A percentile compares a stretch with the other conserved stretches of the same genome.
phyloP scores from a whole-genome alignment of 768 basidiomycete species.

The Leccinum obscurum region DNA sequence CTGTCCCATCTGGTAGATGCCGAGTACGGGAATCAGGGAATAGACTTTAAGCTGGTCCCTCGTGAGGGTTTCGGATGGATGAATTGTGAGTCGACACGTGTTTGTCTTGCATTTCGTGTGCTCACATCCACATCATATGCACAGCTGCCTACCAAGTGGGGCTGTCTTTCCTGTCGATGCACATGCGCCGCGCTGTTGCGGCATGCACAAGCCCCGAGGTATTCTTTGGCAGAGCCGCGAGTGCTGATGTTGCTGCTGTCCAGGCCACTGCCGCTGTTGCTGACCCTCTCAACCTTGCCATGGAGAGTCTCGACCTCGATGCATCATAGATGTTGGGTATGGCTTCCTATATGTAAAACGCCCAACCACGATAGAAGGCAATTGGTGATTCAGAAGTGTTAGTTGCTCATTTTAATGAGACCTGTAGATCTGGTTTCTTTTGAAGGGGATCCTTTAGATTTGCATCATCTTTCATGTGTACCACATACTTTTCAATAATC shows the following conservation, averaged over 20 bases:
- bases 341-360: constrained; percentile 10
- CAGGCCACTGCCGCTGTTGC: constrained; percentile 40
- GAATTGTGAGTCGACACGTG: constrained; percentile 61
- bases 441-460: neutral
- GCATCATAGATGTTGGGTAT: constrained; percentile 20
- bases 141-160: constrained; percentile 95
- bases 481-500: neutral
- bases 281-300: constrained; percentile 63
- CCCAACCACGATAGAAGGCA: constrained; percentile 5
- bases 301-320: constrained; percentile 49
- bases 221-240: constrained; percentile 64
- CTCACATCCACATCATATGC: constrained; percentile 6
- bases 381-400: neutral
- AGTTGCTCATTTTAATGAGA: constrained; percentile 8
- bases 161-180: constrained; percentile 87
- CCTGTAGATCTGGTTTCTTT: constrained; percentile 1
- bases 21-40: constrained; percentile 94
- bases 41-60: constrained; percentile 97
- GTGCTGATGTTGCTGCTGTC: constrained; percentile 34
- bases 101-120: neutral
- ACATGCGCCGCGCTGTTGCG: constrained; percentile 94
- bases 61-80: constrained; percentile 99
- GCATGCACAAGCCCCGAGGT: constrained; percentile 93
- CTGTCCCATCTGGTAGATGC: constrained; percentile 96
- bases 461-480: constrained; percentile 5